phyloP scores from a whole-genome alignment of 805 yeast species.

The Candida golubevii region DNA sequence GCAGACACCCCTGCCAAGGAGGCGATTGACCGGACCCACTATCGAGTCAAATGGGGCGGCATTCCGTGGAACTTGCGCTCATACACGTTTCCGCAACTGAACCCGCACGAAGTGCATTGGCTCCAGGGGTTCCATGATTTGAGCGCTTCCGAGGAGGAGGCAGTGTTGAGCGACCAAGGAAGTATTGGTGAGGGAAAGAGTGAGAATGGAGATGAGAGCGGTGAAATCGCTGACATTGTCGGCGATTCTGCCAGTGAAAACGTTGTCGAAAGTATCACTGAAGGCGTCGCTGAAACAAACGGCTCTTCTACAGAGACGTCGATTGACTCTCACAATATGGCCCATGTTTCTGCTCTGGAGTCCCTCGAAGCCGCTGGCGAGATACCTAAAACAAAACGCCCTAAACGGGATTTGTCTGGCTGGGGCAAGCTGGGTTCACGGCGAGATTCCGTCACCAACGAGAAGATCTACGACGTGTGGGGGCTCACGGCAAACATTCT shows the following conservation, averaged over 20 bases:
- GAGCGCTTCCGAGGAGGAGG: constrained; percentile 44
- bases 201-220: not conserved
- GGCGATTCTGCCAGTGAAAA: not conserved
- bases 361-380: not conserved
- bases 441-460: constrained; percentile 35
- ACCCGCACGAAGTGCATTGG: constrained; percentile 59
- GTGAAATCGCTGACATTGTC: not conserved
- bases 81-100: constrained; percentile 54
- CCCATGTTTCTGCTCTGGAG: constrained; percentile 1
- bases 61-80: constrained; percentile 63
- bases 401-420: constrained; percentile 15
- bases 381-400: not conserved
- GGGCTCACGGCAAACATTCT: constrained; percentile 77
- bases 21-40: constrained; percentile 28
- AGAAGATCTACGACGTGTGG: constrained; percentile 68
- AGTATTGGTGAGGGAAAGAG: constrained; percentile 32
- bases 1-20: constrained; percentile 27
- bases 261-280: not conserved
- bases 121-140: constrained; percentile 52
- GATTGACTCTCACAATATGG: not conserved
- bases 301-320: not conserved
- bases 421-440: constrained; percentile 43
- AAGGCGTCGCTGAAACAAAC: not conserved
- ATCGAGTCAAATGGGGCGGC: constrained; percentile 62
- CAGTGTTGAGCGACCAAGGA: constrained; percentile 3